These are phyloP conservation scores for Colletotrichum destructivum DNA, from an alignment of 2,329 filamentous ascomycete genomes.

Conservation along the genomic window DNA sequence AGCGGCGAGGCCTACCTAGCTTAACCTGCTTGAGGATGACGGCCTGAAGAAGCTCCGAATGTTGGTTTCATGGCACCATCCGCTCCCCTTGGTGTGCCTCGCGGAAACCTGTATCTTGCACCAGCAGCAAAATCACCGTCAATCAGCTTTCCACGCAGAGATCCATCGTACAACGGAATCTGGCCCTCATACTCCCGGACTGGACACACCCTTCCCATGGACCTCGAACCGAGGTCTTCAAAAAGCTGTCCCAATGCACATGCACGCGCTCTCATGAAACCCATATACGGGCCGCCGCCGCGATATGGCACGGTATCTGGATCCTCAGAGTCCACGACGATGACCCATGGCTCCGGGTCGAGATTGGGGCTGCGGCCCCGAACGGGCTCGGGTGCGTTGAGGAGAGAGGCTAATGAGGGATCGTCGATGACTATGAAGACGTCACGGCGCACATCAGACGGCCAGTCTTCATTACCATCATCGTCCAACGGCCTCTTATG, in stretches of 20 bases:
- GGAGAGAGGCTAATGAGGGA: background rate
- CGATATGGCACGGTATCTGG: background rate
- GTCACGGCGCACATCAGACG: slow-evolving; percentile 5
- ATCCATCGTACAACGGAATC: slow-evolving; percentile 2
- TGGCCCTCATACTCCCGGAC: slow-evolving; percentile 6
- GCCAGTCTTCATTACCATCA: background rate
- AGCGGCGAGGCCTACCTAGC: background rate
- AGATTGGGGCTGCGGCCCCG: background rate
- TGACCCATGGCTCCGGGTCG: slow-evolving; percentile 3
- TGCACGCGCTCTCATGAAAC: background rate
- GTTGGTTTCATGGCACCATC: background rate
- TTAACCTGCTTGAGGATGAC: background rate
- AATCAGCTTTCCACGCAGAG: background rate
- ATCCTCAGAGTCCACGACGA: background rate
- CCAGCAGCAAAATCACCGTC: background rate
- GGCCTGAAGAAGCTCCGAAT: background rate
- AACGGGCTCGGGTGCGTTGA: background rate
- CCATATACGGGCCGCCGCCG: slow-evolving; percentile 12
- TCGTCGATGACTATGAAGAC: slow-evolving; percentile 12
- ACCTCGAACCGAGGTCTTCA: background rate
- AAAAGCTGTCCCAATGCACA: background rate
- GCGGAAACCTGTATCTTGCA: background rate
- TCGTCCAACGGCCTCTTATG: background rate
- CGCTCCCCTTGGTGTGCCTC: background rate
- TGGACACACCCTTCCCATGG: background rate